phyloP scores from a whole-genome alignment of 1,139 yeast genomes.

The Taphrina pruni region DNA sequence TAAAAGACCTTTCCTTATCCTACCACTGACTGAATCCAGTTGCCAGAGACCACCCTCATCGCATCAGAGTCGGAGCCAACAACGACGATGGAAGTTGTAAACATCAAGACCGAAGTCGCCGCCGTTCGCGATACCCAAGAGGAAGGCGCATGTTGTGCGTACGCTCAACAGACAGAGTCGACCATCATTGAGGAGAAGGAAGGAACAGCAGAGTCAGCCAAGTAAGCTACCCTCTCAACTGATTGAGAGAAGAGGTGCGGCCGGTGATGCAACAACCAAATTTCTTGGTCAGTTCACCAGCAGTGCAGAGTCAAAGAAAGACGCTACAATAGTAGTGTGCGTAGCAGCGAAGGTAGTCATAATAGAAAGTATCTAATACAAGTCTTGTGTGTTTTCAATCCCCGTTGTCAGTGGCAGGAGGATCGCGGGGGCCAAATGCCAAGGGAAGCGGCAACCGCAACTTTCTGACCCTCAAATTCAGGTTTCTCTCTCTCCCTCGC shows the following conservation, averaged over 20 bases:
- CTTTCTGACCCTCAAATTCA: too few species aligned
- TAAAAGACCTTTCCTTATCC: not conserved
- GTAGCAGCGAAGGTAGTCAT: not conserved
- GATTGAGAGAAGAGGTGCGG: too few species aligned
- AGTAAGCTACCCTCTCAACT: not conserved
- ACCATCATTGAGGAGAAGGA: slow-evolving; percentile 10
- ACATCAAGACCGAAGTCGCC: not conserved
- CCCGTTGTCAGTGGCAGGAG: too few species aligned
- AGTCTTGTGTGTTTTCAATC: not conserved
- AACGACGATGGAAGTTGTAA: not conserved
- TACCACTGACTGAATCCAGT: not conserved
- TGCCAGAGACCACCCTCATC: slow-evolving; percentile 16
- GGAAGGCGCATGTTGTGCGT: not conserved
- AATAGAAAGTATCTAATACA: slow-evolving; percentile 6
- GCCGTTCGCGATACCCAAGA: not conserved
- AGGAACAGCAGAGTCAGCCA: not conserved
- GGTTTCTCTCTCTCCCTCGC: too few species aligned
- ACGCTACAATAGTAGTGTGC: not conserved
- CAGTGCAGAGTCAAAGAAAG: not conserved
- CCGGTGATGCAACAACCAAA: too few species aligned
- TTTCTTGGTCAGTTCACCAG: too few species aligned
- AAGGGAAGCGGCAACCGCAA: too few species aligned
- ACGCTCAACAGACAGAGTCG: not conserved
- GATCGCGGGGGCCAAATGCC: too few species aligned
- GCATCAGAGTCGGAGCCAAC: slow-evolving; percentile 1